Evolutionary conservation across 129 eudicot genomes (phyloP).

Genomic region (Flaveria trinervia): DNA sequence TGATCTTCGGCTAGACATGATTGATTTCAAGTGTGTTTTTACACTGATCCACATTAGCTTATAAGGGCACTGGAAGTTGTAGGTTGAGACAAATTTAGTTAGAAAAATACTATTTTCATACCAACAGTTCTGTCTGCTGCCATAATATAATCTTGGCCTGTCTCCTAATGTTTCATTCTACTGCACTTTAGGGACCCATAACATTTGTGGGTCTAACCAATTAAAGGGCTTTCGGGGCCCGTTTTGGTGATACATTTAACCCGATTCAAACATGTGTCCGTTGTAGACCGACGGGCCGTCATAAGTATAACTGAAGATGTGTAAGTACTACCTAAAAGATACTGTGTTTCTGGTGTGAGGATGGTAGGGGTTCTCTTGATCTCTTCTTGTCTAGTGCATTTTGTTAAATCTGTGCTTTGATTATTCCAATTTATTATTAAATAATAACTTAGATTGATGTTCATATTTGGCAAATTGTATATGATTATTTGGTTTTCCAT

Average conservation of each 20-base stretch:
- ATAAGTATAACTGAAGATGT: slow-evolving; percentile 27
- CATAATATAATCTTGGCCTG: slow-evolving; percentile 31
- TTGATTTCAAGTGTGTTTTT: slow-evolving; percentile 14
- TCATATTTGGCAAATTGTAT: not conserved
- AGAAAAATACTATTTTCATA: slow-evolving; percentile 35
- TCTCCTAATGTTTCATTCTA: slow-evolving; percentile 35
- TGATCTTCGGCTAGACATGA: slow-evolving; percentile 53
- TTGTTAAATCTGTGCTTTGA: slow-evolving; percentile 3
- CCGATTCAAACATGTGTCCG: slow-evolving; percentile 15
- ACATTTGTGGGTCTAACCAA: slow-evolving; percentile 8
- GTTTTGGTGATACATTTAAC: slow-evolving; percentile 27
- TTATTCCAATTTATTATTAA: slow-evolving; percentile 31
- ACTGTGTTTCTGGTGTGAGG: slow-evolving; percentile 8
- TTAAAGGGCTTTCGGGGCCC: slow-evolving; percentile 23
- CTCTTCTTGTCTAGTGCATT: slow-evolving; percentile 2
- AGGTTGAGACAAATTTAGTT: slow-evolving; percentile 36
- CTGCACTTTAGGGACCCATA: slow-evolving; percentile 29
- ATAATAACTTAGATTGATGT: not conserved
- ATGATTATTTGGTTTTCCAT: not conserved
- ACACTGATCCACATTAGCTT: slow-evolving; percentile 31
- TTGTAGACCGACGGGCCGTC: not conserved
- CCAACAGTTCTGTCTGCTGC: slow-evolving; percentile 35
- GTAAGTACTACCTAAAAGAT: slow-evolving; percentile 35
- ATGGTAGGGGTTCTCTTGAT: slow-evolving; percentile 3
- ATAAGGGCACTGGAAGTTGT: slow-evolving; percentile 34